phyloP scores from a whole-genome alignment of 1,284 basidiomycete species.

The Meripilus lineatus region DNA sequence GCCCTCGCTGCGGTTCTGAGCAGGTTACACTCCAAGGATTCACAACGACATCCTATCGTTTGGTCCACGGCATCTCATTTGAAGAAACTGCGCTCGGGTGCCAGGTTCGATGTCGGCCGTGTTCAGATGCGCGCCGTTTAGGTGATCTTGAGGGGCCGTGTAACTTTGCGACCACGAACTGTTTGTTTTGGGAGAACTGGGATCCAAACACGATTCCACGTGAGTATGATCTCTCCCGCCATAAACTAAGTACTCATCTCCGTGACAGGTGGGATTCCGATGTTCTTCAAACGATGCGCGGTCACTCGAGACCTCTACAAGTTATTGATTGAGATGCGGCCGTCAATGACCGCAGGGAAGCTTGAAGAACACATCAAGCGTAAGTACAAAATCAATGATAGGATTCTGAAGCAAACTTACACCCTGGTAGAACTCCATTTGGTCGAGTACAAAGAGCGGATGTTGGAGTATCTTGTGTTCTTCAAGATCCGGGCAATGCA shows the following conservation, averaged over 20 bases:
- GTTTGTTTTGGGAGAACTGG: slow-evolving; percentile 11
- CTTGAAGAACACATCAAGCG: slow-evolving; percentile 15
- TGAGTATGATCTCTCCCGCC: slow-evolving; percentile 4
- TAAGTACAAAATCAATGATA: slow-evolving; percentile 4
- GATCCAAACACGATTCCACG: slow-evolving; percentile 10
- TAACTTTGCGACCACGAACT: slow-evolving; percentile 12
- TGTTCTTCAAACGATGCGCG: slow-evolving; percentile 14
- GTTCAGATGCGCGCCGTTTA: neutral
- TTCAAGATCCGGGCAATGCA: neutral
- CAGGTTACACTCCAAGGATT: slow-evolving; percentile 9
- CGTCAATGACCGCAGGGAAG: slow-evolving; percentile 10
- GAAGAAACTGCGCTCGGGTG: slow-evolving; percentile 15
- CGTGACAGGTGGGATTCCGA: slow-evolving; percentile 12
- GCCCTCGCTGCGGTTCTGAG: slow-evolving; percentile 13
- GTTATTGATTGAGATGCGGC: slow-evolving; percentile 15
- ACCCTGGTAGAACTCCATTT: slow-evolving; percentile 17
- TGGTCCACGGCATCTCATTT: slow-evolving; percentile 12
- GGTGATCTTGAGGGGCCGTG: slow-evolving; percentile 1
- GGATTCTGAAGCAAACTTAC: too few relatives aligned
- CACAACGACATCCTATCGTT: slow-evolving; percentile 10
- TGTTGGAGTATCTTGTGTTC: slow-evolving; percentile 4
- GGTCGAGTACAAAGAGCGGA: slow-evolving; percentile 8
- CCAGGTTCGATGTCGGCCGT: slow-evolving; percentile 15
- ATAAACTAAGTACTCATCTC: neutral
- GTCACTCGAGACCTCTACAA: slow-evolving; percentile 15